These are phyloP conservation scores for Phytophthora brassicae DNA, from an alignment of 352 stramenopile species.

Conservation along the genomic window DNA sequence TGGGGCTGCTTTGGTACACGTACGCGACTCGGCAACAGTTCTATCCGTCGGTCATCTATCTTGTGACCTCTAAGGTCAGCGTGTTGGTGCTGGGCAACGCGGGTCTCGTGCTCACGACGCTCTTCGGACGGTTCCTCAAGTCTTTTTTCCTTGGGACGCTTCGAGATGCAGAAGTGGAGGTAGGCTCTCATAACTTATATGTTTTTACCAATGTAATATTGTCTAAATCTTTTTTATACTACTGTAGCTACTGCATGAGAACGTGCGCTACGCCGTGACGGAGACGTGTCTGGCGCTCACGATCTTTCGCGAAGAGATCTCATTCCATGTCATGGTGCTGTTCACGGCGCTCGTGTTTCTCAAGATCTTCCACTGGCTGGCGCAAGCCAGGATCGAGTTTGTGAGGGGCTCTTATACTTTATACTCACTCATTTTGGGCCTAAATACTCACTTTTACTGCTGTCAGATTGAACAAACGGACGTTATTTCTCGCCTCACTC, in stretches of 20 bases:
- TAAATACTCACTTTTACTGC: conserved; percentile 3
- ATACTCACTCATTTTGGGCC: conserved; percentile 7
- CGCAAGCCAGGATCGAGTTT: conserved; percentile 89
- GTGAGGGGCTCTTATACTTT: conserved; percentile 33
- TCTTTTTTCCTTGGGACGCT: conserved; percentile 86
- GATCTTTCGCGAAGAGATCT: conserved; percentile 98
- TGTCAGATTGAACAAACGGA: conserved; percentile 89
- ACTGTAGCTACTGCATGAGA: conserved; percentile 96
- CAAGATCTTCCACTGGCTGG: conserved; percentile 94
- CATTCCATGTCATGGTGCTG: conserved; percentile 91
- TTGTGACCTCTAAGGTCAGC: conserved; percentile 96
- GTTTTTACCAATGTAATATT: no score
- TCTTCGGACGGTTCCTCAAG: conserved; percentile 74
- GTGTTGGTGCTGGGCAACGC: conserved; percentile 96
- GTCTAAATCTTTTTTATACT: no score
- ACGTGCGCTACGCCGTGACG: conserved; percentile 97
- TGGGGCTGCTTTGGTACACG: conserved; percentile 91
- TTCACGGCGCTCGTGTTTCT: conserved; percentile 96
- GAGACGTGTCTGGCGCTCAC: conserved; percentile 99
- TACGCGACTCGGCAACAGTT: conserved; percentile 95
- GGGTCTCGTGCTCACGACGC: conserved; percentile 88
- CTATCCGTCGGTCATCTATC: conserved; percentile 96
- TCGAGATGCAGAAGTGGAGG: conserved; percentile 84
- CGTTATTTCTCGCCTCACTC: conserved; percentile 66
- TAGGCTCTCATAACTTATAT: no score